A percentile compares a stretch with the other conserved stretches of the same genome.
Evolutionary conservation across 352 stramenopile species (phyloP).

Genomic region (Pythium pyrilobum): DNA sequence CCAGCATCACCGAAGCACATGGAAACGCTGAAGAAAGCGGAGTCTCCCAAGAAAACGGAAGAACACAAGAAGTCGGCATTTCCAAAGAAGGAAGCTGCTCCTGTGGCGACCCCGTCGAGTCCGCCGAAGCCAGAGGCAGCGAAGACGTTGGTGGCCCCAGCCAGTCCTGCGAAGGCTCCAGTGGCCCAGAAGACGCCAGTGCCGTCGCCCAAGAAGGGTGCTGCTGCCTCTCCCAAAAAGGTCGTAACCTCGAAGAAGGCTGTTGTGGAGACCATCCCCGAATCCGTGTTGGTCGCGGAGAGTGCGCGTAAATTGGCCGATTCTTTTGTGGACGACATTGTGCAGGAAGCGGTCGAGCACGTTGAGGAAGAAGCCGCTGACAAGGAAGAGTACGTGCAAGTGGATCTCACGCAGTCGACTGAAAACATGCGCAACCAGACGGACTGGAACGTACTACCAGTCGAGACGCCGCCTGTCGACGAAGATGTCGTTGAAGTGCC

Average conservation of each 20-base stretch:
- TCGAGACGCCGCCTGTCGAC: slow-evolving; percentile 11
- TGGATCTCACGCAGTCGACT: slow-evolving; percentile 52
- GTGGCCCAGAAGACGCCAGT: neutral
- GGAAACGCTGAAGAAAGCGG: slow-evolving; percentile 9
- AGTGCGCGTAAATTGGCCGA: slow-evolving; percentile 9
- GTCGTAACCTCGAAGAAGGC: neutral
- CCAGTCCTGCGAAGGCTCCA: slow-evolving; percentile 1
- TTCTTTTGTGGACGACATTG: slow-evolving; percentile 34
- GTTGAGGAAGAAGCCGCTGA: slow-evolving; percentile 28
- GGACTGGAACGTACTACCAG: slow-evolving; percentile 11
- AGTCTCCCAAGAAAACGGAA: slow-evolving; percentile 11
- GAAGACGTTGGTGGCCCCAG: slow-evolving; percentile 1
- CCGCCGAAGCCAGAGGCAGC: neutral
- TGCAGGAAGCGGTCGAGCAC: slow-evolving; percentile 41
- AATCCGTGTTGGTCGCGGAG: slow-evolving; percentile 22
- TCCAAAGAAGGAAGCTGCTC: neutral
- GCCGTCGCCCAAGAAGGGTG: slow-evolving; percentile 23
- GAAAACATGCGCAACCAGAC: slow-evolving; percentile 27
- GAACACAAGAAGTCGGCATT: slow-evolving; percentile 7
- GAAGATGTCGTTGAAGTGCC: slow-evolving; percentile 8
- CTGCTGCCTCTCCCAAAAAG: slow-evolving; percentile 10
- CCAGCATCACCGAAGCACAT: slow-evolving; percentile 21
- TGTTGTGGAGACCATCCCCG: slow-evolving; percentile 2
- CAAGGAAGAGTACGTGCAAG: slow-evolving; percentile 63
- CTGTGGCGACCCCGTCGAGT: slow-evolving; percentile 1